Evolutionary conservation across 73 alveolate genomes (phyloP).

Genomic region (Paramecium pentaurelia): DNA sequence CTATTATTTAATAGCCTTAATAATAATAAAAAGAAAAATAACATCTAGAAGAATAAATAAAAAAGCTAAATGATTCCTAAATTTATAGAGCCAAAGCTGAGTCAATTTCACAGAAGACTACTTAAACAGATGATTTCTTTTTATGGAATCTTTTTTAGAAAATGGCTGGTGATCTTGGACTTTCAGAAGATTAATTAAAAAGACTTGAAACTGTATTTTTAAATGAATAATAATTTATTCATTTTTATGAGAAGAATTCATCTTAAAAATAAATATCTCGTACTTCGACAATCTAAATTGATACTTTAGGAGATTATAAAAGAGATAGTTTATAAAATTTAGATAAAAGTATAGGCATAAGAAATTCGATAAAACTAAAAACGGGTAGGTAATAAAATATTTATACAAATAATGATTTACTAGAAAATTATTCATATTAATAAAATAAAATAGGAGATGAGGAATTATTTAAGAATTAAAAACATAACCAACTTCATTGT

Average conservation of each 20-base stretch:
- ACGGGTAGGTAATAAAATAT: background rate
- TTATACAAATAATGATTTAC: background rate
- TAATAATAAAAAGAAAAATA: background rate
- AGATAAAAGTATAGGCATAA: background rate
- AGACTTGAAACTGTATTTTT: background rate
- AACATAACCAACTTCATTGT: background rate
- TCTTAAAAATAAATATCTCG: background rate
- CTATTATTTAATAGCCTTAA: background rate
- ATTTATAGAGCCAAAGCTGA: background rate
- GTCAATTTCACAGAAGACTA: background rate
- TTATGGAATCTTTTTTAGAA: conserved; percentile 13
- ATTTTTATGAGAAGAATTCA: background rate
- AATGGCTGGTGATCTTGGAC: conserved; percentile 29
- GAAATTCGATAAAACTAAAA: background rate
- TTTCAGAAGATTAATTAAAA: conserved; percentile 14
- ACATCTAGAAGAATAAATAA: background rate
- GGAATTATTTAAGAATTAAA: background rate
- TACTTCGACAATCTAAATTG: background rate
- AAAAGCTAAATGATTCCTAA: background rate
- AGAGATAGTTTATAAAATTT: background rate
- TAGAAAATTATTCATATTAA: background rate
- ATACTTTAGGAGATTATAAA: background rate
- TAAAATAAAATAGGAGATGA: background rate
- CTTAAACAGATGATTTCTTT: conserved; percentile 39
- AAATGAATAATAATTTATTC: conserved; percentile 34